Conservation (phyloP, 768 basidiomycete genomes). For the Tephrocybe sp. region DNA sequence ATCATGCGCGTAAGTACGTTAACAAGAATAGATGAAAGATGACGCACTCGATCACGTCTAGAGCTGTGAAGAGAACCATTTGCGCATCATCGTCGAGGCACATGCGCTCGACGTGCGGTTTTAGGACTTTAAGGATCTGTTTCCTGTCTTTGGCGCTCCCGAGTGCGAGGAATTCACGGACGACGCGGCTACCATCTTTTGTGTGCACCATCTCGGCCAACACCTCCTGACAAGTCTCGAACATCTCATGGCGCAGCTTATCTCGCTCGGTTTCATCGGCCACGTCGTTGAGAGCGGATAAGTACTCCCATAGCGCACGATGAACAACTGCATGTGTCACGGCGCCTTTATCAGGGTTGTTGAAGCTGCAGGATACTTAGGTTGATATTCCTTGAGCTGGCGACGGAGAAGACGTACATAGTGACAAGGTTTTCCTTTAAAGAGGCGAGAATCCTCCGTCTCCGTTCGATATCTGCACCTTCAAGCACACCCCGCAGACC, state of each 20-base stretch:
- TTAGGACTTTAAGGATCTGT: conserved; percentile 85
- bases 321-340: conserved; percentile 88
- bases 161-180: conserved; percentile 80
- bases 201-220: conserved; percentile 95
- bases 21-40: neutral
- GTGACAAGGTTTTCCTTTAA: conserved; percentile 73
- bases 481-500: conserved; percentile 71
- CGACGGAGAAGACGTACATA: conserved; percentile 54
- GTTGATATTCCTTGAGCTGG: neutral
- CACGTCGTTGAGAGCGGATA: conserved; percentile 57
- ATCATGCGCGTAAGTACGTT: neutral
- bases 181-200: conserved; percentile 84
- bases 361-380: conserved; percentile 61
- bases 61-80: conserved; percentile 83
- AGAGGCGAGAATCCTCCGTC: conserved; percentile 64
- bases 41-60: conserved; percentile 86
- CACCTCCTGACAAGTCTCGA: conserved; percentile 85
- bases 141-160: conserved; percentile 94
- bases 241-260: conserved; percentile 74
- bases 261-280: conserved; percentile 69
- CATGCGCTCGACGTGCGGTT: conserved; percentile 88
- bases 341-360: conserved; percentile 89
- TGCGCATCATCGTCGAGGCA: conserved; percentile 89
- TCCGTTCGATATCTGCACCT: conserved; percentile 59
- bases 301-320: conserved; percentile 83